Evolutionary conservation across 257 asterid species (phyloP).

Genomic region (Ehretia macrophylla): DNA sequence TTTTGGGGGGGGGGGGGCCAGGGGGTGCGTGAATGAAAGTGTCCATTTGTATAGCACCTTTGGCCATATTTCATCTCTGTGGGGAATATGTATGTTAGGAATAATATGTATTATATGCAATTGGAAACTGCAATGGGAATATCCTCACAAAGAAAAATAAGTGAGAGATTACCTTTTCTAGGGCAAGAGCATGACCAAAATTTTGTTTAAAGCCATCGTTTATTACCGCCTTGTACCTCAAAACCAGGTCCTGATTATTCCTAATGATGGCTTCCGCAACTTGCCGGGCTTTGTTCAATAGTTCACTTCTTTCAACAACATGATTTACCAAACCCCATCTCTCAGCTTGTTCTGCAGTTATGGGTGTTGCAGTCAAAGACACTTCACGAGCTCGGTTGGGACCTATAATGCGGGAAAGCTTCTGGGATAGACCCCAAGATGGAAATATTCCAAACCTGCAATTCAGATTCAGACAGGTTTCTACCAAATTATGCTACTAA

Average conservation of each 20-base stretch:
- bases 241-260: conserved; percentile 77
- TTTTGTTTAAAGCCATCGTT: conserved; percentile 81
- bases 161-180: conserved; percentile 69
- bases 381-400: conserved; percentile 83
- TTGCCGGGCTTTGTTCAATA: conserved; percentile 65
- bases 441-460: conserved; percentile 95
- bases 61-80: too few relatives aligned
- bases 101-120: too few relatives aligned
- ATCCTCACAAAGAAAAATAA: neutral
- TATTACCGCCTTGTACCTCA: conserved; percentile 73
- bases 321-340: conserved; percentile 92
- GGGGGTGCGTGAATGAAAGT: too few relatives aligned
- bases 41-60: too few relatives aligned
- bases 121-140: neutral
- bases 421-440: conserved; percentile 97
- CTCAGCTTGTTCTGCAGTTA: conserved; percentile 89
- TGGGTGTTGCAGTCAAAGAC: conserved; percentile 62
- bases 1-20: too few relatives aligned
- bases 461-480: conserved; percentile 6
- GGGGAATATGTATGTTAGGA: too few relatives aligned
- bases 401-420: conserved; percentile 85
- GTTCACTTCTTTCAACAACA: conserved; percentile 69
- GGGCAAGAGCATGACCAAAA: conserved; percentile 65
- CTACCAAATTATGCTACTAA: neutral
- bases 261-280: conserved; percentile 78